Percentiles rank a stretch among this genome's conserved stretches.
These are phyloP conservation scores for Fusarium drepaniforme DNA, from an alignment of 2,329 filamentous ascomycete genomes.

Conservation along the genomic window DNA sequence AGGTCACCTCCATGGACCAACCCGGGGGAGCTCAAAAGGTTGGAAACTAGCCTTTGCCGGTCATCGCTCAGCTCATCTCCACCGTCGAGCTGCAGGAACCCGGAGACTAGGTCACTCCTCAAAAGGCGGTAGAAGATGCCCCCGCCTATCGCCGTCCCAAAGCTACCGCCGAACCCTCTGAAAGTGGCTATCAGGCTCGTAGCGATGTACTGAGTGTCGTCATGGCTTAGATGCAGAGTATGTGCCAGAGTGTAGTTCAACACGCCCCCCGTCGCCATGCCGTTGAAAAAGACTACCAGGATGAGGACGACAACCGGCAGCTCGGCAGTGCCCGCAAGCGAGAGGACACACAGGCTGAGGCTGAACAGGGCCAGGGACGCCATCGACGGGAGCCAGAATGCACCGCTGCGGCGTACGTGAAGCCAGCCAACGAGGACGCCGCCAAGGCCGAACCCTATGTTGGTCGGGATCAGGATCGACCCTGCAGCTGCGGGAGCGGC, in stretches of 20 bases:
- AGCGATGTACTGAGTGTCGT: constrained; percentile 78
- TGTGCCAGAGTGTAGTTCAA: constrained; percentile 88
- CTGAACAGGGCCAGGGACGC: constrained; percentile 73
- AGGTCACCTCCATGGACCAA: constrained; percentile 60
- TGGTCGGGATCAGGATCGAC: constrained; percentile 83
- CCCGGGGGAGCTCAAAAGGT: constrained; percentile 64
- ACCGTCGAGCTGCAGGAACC: constrained; percentile 65
- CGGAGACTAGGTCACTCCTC: constrained; percentile 63
- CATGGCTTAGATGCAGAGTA: constrained; percentile 76
- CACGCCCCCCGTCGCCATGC: constrained; percentile 77
- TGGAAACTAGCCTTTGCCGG: constrained; percentile 56
- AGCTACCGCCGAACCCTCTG: constrained; percentile 83
- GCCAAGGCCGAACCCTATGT: constrained; percentile 81
- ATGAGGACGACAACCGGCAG: constrained; percentile 68
- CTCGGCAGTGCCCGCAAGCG: constrained; percentile 63
- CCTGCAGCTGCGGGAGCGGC: constrained; percentile 79
- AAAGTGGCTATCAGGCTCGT: constrained; percentile 84
- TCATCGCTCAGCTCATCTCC: constrained; percentile 46
- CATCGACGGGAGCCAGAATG: constrained; percentile 77
- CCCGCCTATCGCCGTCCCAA: constrained; percentile 83
- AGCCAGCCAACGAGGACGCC: constrained; percentile 80
- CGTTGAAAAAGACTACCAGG: constrained; percentile 74
- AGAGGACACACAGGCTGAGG: constrained; percentile 68
- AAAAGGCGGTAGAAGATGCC: constrained; percentile 78
- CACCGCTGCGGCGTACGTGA: constrained; percentile 79